Evolutionary conservation across 2,329 filamentous ascomycete genomes (phyloP), one percentile per base, ranked within the genome.

Genomic region (Fusarium decemcellulare): DNA sequence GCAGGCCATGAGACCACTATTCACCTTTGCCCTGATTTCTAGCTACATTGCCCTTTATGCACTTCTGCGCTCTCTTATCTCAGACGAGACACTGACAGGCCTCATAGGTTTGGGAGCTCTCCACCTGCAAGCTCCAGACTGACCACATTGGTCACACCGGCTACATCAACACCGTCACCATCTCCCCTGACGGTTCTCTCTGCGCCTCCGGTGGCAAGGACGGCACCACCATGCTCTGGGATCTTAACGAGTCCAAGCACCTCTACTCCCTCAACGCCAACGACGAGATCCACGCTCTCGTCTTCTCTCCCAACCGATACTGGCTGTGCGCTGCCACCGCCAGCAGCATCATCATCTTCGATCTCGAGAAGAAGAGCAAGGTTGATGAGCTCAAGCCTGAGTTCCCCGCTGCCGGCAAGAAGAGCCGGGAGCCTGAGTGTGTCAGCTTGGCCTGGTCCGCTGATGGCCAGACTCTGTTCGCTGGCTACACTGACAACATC

Each of bases 311-410:
- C 82, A 99, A 99, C 94, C 93, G 96, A 85, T 99, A 99, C 94
- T 99, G 96, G 96, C 92, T 99, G 78, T 99, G 96, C 91, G 96
- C 96, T 82, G 96, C 96, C 83, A 99, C 96, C 73, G 90, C 94
- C 82, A 93, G 90, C 87, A 94, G 91, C 90, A 98, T 99, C 91
- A 98, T 98, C 91, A 98, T 99, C 90, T 99, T 99, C 88, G 96
- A 99, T 82, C 91, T 99, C 77, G 96, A 99, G 94, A 99, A 99
- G 95, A 99, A 99, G 95, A 97, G 92, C 92, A 98, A 98, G 93
- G 95, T 98, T 82, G 95, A 98, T 80, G 96, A 98, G 91, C 92
- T 99, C 85, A 98, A 97, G 92, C 95, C 95, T 77, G 96, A 99
- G 85, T 98, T 96, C 89, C 89, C 94, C 81, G 97, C 94, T 83